Conservation (phyloP, 2,329 filamentous ascomycete species). For the Talaromyces sp. region DNA sequence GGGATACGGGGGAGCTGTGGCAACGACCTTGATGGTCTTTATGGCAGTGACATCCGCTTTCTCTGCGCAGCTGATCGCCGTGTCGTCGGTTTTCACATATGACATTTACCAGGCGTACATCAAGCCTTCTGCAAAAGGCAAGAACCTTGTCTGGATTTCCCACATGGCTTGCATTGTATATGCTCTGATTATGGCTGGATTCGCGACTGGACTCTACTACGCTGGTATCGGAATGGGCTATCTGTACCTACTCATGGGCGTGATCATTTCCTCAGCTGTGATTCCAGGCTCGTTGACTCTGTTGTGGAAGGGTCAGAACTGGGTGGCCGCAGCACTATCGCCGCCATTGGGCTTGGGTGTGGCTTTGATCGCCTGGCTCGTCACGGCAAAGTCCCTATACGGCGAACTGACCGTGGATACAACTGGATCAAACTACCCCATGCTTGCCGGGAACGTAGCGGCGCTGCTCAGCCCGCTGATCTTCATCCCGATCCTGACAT, state of each 20-base stretch:
- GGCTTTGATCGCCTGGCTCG: conserved; percentile 70
- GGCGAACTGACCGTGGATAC: conserved; percentile 64
- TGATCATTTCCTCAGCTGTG: conserved; percentile 80
- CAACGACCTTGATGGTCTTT: conserved; percentile 74
- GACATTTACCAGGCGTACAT: conserved; percentile 85
- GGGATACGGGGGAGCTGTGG: conserved; percentile 72
- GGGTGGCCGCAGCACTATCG: conserved; percentile 63
- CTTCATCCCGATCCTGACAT: conserved; percentile 70
- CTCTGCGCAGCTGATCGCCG: conserved; percentile 77
- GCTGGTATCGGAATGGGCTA: conserved; percentile 82
- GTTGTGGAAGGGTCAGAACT: conserved; percentile 74
- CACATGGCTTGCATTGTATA: conserved; percentile 70
- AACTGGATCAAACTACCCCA: conserved; percentile 79
- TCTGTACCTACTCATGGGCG: conserved; percentile 84
- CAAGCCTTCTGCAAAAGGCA: conserved; percentile 69
- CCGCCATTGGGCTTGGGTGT: conserved; percentile 64
- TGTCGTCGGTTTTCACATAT: conserved; percentile 83
- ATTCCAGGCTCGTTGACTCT: conserved; percentile 75
- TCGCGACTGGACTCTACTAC: conserved; percentile 69
- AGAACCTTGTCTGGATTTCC: conserved; percentile 71
- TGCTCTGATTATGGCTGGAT: conserved; percentile 68
- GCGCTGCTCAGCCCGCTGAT: conserved; percentile 71
- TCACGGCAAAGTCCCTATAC: conserved; percentile 65
- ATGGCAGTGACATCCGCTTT: conserved; percentile 85
- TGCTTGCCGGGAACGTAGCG: conserved; percentile 81